These are phyloP conservation scores for Agrocybe chaxingu DNA, from an alignment of 768 basidiomycete species.

Conservation along the genomic window DNA sequence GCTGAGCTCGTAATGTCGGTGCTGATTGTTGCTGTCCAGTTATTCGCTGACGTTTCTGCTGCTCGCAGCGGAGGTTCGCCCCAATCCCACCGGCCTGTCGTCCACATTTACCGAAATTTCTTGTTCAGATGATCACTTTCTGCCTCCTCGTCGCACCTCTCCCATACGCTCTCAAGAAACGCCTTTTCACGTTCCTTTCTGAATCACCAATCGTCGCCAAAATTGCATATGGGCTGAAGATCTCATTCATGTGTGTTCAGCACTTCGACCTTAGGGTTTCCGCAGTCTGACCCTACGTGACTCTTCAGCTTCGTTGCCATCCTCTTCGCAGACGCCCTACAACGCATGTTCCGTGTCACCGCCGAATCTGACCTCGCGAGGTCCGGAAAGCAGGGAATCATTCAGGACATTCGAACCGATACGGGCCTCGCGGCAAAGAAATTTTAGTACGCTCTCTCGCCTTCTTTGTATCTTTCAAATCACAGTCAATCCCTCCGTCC, in stretches of 20 bases:
- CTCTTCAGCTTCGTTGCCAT: conserved; percentile 70
- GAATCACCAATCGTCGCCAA: conserved; percentile 74
- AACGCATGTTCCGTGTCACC: conserved; percentile 84
- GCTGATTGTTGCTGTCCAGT: conserved; percentile 37
- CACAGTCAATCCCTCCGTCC: no score
- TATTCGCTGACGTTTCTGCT: conserved; percentile 81
- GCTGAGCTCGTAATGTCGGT: conserved; percentile 6
- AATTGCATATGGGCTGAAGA: conserved; percentile 87
- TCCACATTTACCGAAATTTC: background rate
- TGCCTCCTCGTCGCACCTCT: conserved; percentile 81
- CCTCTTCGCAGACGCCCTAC: conserved; percentile 87
- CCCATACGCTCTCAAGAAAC: conserved; percentile 72
- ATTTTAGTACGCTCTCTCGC: conserved; percentile 68
- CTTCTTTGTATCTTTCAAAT: background rate
- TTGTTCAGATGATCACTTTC: conserved; percentile 72
- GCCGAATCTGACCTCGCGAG: conserved; percentile 72
- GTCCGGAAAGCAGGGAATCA: conserved; percentile 40
- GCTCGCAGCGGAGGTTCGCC: conserved; percentile 64
- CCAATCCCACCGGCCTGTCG: background rate
- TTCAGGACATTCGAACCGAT: conserved; percentile 71
- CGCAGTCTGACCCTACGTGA: background rate
- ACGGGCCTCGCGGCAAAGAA: conserved; percentile 89
- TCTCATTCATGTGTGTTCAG: conserved; percentile 80
- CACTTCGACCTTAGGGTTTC: background rate
- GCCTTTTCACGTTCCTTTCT: conserved; percentile 68